phyloP scores from a whole-genome alignment of 345 rosid genomes.

The Ricinus communis region DNA sequence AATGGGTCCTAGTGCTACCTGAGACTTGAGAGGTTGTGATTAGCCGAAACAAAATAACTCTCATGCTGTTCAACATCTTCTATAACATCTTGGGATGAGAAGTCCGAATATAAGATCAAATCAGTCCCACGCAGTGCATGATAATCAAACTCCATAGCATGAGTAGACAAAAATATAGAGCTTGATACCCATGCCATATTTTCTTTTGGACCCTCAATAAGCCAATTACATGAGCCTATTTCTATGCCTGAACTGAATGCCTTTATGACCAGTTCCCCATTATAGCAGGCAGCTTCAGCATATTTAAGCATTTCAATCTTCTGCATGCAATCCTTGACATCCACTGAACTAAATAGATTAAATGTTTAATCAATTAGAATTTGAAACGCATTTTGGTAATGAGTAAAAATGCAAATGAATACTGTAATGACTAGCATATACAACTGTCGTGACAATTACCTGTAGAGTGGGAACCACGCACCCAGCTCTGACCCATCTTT shows the following conservation, averaged over 20 bases:
- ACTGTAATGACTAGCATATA: not conserved
- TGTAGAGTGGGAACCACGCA: constrained; percentile 81
- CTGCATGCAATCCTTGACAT: constrained; percentile 59
- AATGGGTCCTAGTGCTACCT: constrained; percentile 38
- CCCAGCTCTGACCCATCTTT: constrained; percentile 62
- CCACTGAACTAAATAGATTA: constrained; percentile 57
- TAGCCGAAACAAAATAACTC: constrained; percentile 18
- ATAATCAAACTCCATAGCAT: constrained; percentile 61
- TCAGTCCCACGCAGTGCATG: constrained; percentile 51
- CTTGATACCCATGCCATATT: constrained; percentile 52
- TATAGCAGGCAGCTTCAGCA: constrained; percentile 78
- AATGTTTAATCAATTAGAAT: not conserved
- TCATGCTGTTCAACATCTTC: constrained; percentile 35
- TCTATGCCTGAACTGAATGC: constrained; percentile 83
- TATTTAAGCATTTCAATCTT: constrained; percentile 63
- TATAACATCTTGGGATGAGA: constrained; percentile 35
- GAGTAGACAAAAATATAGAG: constrained; percentile 56
- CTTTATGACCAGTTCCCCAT: constrained; percentile 61
- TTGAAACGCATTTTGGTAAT: not conserved
- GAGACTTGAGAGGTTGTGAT: constrained; percentile 31
- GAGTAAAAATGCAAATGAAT: not conserved
- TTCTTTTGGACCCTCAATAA: constrained; percentile 51
- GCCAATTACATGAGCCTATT: constrained; percentile 91
- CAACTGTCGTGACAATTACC: constrained; percentile 36
- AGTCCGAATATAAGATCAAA: constrained; percentile 62